These are phyloP conservation scores for Talaromyces funiculosus DNA, from an alignment of 2,329 filamentous ascomycete genomes.

Conservation along the genomic window DNA sequence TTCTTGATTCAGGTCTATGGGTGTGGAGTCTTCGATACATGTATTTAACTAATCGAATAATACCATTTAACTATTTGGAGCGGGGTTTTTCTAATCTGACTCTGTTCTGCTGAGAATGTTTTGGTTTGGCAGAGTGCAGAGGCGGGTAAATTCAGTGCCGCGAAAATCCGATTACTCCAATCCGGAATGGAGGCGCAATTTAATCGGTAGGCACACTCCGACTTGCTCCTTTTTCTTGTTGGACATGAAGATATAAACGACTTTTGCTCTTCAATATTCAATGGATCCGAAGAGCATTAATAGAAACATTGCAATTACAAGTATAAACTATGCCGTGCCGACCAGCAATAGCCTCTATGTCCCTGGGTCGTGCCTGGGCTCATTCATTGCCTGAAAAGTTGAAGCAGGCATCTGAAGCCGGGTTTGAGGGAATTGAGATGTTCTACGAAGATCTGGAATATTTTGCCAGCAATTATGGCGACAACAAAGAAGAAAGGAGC, in stretches of 20 bases:
- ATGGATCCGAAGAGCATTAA: no score
- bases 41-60: not conserved
- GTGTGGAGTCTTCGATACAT: not conserved
- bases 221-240: not conserved
- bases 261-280: not conserved
- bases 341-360: slow-evolving; percentile 67
- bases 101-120: not conserved
- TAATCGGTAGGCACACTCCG: not conserved
- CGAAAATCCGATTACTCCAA: not conserved
- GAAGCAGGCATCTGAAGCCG: slow-evolving; percentile 57
- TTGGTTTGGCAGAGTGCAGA: not conserved
- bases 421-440: slow-evolving; percentile 66
- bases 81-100: not conserved
- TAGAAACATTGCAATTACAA: not conserved
- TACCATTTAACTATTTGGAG: not conserved
- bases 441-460: slow-evolving; percentile 72
- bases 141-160: not conserved
- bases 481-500: slow-evolving; percentile 38
- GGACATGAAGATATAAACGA: not conserved
- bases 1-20: not conserved
- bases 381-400: slow-evolving; percentile 64
- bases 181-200: not conserved
- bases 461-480: slow-evolving; percentile 44
- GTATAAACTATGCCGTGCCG: not conserved
- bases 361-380: slow-evolving; percentile 64